These are phyloP conservation scores for Xylariaceae sp. DNA, from an alignment of 2,329 filamentous ascomycete species.

Conservation along the genomic window DNA sequence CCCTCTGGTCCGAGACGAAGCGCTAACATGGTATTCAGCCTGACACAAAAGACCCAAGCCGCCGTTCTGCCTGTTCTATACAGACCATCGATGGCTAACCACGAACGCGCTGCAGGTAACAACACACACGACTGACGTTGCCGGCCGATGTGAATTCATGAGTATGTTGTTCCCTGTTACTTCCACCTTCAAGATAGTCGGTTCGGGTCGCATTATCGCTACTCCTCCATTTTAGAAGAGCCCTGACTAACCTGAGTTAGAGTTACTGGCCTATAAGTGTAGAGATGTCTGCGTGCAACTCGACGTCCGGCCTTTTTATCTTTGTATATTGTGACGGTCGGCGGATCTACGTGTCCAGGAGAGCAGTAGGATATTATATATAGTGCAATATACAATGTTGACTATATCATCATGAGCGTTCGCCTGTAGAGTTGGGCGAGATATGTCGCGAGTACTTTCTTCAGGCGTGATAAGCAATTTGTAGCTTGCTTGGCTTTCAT, in stretches of 20 bases:
- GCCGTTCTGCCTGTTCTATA: slow-evolving; percentile 1
- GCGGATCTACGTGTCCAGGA: background rate
- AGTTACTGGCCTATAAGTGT: background rate
- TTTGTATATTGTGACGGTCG: background rate
- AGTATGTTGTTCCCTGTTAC: slow-evolving; percentile 7
- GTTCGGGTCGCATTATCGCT: no score
- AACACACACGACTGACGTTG: background rate
- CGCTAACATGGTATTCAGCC: slow-evolving; percentile 24
- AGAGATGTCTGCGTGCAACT: background rate
- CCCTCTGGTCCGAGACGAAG: no score
- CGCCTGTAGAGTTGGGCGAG: background rate
- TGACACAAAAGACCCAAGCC: slow-evolving; percentile 22
- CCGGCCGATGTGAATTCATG: background rate
- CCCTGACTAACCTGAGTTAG: background rate
- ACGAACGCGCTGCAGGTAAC: slow-evolving; percentile 18
- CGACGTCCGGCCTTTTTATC: background rate
- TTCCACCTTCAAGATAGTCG: background rate
- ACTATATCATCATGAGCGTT: background rate
- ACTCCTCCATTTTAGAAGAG: background rate
- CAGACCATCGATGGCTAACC: slow-evolving; percentile 11
- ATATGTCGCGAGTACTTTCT: background rate
- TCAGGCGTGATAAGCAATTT: background rate
- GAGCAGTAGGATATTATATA: background rate
- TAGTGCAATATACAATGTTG: slow-evolving; percentile 5
- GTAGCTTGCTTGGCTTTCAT: background rate